These are phyloP conservation scores for Didymella pomorum DNA, from an alignment of 2,329 filamentous ascomycete species.

Conservation along the genomic window DNA sequence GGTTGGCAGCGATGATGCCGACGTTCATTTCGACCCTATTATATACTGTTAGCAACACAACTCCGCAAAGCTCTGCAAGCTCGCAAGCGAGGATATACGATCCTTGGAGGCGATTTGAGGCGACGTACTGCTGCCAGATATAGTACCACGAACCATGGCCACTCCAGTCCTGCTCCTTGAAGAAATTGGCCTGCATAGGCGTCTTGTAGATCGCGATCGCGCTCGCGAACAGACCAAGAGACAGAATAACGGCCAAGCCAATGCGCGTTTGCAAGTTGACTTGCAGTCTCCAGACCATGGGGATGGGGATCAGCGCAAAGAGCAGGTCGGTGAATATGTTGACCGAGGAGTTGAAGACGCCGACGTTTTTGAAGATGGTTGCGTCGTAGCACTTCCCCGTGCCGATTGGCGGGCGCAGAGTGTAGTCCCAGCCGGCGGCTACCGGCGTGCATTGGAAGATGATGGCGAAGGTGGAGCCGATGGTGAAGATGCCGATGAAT, in stretches of 20 bases:
- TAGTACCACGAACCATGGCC: constrained; percentile 38
- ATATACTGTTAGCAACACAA: background rate
- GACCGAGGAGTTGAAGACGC: constrained; percentile 56
- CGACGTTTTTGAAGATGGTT: constrained; percentile 57
- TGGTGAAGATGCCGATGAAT: constrained; percentile 36
- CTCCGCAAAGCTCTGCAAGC: no score
- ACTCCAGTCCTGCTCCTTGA: constrained; percentile 39
- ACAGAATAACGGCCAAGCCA: background rate
- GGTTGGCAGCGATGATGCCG: constrained; percentile 42
- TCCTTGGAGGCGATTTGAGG: background rate
- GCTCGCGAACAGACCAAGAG: background rate
- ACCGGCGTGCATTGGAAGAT: constrained; percentile 51
- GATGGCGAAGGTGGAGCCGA: constrained; percentile 34
- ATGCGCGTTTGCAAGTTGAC: background rate
- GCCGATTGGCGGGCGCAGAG: constrained; percentile 31
- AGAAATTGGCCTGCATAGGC: constrained; percentile 37
- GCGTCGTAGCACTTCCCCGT: constrained; percentile 37
- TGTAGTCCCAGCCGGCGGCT: constrained; percentile 54
- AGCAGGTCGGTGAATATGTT: constrained; percentile 52
- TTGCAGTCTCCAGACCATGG: constrained; percentile 45
- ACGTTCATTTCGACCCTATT: constrained; percentile 43
- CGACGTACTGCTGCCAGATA: constrained; percentile 39
- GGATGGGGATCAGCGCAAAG: constrained; percentile 54
- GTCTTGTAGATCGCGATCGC: background rate
- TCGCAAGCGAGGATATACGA: no score